A percentile compares a stretch with the other conserved stretches of the same genome.
Evolutionary conservation across 805 yeast species (phyloP).

Genomic region (Sugiyamaella qingdaonensis): DNA sequence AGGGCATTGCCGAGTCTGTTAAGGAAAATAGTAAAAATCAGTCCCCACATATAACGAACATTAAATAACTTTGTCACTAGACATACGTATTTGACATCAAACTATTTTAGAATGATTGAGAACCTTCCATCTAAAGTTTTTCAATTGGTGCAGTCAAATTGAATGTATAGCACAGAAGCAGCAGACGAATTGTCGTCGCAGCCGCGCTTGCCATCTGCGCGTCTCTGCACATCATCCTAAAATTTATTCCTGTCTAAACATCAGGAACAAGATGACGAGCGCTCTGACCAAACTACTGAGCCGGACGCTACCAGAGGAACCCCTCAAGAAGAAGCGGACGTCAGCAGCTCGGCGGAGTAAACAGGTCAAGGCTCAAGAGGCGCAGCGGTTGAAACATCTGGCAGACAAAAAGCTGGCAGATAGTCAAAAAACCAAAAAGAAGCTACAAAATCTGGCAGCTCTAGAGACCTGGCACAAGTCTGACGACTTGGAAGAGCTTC

Average conservation of each 20-base stretch:
- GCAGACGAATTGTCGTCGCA: too few species aligned
- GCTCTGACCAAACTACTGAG: conserved; percentile 20
- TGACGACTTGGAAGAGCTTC: conserved; percentile 14
- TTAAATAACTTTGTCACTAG: too few species aligned
- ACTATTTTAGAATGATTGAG: too few species aligned
- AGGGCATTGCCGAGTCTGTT: too few species aligned
- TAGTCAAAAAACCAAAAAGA: neutral
- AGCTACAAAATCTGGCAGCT: conserved; percentile 6
- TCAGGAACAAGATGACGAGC: neutral
- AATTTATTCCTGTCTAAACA: neutral
- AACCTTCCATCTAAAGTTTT: too few species aligned
- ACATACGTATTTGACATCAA: too few species aligned
- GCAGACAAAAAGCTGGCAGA: conserved; percentile 10
- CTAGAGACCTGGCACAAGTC: conserved; percentile 11
- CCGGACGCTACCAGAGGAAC: conserved; percentile 16
- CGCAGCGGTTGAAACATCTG: conserved; percentile 10
- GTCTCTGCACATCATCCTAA: neutral
- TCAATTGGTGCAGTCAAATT: neutral
- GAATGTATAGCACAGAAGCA: too few species aligned
- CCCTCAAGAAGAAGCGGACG: conserved; percentile 5
- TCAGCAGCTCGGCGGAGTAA: conserved; percentile 16
- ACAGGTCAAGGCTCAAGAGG: conserved; percentile 18
- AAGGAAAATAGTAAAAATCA: too few species aligned
- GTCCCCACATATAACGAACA: too few species aligned
- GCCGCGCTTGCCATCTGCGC: neutral